Conservation (phyloP, 2,329 filamentous ascomycete genomes). For the Cryphonectria japonica region DNA sequence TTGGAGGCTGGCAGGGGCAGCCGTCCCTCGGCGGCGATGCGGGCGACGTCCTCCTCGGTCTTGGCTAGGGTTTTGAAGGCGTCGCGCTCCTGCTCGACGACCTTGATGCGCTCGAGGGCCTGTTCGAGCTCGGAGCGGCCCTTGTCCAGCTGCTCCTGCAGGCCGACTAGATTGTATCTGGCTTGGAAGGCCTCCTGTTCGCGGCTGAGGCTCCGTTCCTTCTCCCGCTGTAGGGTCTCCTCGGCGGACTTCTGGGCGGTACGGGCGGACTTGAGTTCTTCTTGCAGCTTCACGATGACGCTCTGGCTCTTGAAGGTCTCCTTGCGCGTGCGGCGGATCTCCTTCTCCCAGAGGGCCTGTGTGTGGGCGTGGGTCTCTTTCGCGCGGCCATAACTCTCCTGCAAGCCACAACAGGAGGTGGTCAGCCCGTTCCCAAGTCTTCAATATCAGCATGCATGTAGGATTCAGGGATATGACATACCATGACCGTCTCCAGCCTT, state of each 20-base stretch:
- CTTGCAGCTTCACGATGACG: slow-evolving; percentile 69
- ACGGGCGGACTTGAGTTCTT: slow-evolving; percentile 69
- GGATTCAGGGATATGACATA: slow-evolving; percentile 43
- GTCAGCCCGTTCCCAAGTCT: not conserved
- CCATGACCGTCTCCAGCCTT: slow-evolving; percentile 70
- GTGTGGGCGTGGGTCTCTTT: slow-evolving; percentile 72
- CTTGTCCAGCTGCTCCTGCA: slow-evolving; percentile 60
- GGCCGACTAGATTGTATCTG: slow-evolving; percentile 65
- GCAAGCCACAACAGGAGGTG: slow-evolving; percentile 2
- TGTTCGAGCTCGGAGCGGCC: slow-evolving; percentile 51
- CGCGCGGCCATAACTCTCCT: slow-evolving; percentile 72
- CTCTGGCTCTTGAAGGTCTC: slow-evolving; percentile 78
- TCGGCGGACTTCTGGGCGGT: slow-evolving; percentile 58
- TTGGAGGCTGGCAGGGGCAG: slow-evolving; percentile 63
- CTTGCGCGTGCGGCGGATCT: slow-evolving; percentile 70
- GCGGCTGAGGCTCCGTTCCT: slow-evolving; percentile 60
- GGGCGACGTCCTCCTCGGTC: slow-evolving; percentile 70
- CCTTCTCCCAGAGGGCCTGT: slow-evolving; percentile 72
- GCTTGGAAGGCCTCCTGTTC: slow-evolving; percentile 73
- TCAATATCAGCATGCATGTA: not conserved
- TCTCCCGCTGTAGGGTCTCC: slow-evolving; percentile 65
- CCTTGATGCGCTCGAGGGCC: slow-evolving; percentile 63
- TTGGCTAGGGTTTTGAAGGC: slow-evolving; percentile 72
- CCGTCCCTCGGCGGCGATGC: slow-evolving; percentile 72
- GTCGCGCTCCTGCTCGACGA: slow-evolving; percentile 75